Conservation (phyloP, 176 grass and related monocot genomes). For the Poa pratensis region DNA sequence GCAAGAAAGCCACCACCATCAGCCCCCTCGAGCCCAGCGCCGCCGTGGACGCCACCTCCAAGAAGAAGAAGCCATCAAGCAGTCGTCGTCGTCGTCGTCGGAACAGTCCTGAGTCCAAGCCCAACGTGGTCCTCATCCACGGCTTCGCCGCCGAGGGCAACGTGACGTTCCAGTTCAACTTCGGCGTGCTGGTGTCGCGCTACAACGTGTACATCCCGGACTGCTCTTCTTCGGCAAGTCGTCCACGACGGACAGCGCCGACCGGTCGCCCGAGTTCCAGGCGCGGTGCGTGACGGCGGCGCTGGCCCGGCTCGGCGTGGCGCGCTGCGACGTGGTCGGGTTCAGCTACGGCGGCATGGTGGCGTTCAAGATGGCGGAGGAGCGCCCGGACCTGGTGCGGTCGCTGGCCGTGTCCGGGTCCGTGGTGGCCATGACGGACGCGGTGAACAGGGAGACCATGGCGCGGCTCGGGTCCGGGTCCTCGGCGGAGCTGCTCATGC, state of each 20-base stretch:
- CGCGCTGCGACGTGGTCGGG: conserved; percentile 76
- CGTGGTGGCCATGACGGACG: conserved; percentile 87
- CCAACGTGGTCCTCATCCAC: conserved; percentile 76
- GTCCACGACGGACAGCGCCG: conserved; percentile 44
- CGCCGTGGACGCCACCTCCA: not conserved
- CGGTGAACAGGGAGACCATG: conserved; percentile 67
- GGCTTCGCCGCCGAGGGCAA: conserved; percentile 91
- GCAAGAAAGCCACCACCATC: conserved; percentile 53
- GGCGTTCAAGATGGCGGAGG: conserved; percentile 92
- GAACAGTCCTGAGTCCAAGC: no score
- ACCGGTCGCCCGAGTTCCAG: conserved; percentile 87
- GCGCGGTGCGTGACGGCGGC: conserved; percentile 65
- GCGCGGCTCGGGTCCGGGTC: conserved; percentile 54
- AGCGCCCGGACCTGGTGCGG: conserved; percentile 63
- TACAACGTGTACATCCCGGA: conserved; percentile 94
- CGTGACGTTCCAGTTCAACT: conserved; percentile 96
- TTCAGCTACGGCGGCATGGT: conserved; percentile 99
- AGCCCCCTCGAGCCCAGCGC: conserved; percentile 33
- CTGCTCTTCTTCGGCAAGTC: conserved; percentile 87
- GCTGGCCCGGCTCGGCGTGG: conserved; percentile 64
- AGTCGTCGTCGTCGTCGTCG: not conserved
- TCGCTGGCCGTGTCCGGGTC: conserved; percentile 82
- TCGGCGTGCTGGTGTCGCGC: conserved; percentile 71
- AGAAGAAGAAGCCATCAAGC: not conserved
- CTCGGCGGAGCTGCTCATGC: conserved; percentile 81